phyloP scores from a whole-genome alignment of 2,329 filamentous ascomycete genomes.

The Epicoccum sorghinum region DNA sequence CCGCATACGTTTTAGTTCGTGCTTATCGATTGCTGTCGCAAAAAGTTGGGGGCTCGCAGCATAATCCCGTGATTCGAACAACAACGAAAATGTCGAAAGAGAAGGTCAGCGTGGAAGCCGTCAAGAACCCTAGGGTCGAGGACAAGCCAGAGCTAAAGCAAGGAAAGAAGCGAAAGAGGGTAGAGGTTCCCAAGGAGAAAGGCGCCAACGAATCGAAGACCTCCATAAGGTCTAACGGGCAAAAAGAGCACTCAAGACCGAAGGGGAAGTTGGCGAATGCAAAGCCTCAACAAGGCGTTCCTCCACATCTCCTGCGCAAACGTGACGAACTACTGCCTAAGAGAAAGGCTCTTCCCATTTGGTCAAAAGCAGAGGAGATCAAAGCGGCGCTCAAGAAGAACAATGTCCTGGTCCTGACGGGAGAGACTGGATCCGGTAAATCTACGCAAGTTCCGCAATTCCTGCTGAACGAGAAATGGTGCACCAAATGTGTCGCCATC shows the following conservation, averaged over 20 bases:
- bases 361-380: constrained; percentile 74
- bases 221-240: neutral
- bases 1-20: neutral
- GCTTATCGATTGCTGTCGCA: constrained; percentile 36
- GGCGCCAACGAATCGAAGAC: too few species aligned
- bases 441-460: constrained; percentile 97
- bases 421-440: constrained; percentile 96
- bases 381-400: constrained; percentile 65
- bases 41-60: constrained; percentile 26
- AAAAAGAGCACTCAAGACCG: neutral
- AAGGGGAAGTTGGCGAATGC: neutral
- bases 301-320: constrained; percentile 46
- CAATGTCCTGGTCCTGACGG: constrained; percentile 82
- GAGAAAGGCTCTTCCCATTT: constrained; percentile 79
- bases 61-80: constrained; percentile 2
- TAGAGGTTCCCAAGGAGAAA: constrained; percentile 7
- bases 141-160: constrained; percentile 19
- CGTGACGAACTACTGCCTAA: constrained; percentile 56
- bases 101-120: constrained; percentile 4
- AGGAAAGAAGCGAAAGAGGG: constrained; percentile 44
- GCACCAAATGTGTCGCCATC: constrained; percentile 78
- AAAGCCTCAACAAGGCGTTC: constrained; percentile 17
- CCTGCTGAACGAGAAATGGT: constrained; percentile 80
- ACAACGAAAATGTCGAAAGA: constrained; percentile 24
- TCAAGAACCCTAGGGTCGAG: neutral